Conservation (phyloP, 306 rosid species). For the Quercus wislizeni region DNA sequence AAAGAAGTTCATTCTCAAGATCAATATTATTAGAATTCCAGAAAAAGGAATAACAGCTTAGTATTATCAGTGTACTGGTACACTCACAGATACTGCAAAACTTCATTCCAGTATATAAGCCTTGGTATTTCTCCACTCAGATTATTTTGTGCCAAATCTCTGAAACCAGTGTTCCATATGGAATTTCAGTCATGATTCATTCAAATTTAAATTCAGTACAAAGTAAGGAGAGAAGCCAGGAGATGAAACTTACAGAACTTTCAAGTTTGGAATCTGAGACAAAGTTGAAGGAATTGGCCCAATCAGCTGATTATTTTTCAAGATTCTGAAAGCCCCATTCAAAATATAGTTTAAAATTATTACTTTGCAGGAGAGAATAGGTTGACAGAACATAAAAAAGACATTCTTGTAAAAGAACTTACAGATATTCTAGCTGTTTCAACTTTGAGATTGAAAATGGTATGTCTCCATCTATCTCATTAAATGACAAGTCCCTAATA, state of each 20-base stretch:
- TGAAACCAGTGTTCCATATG: conserved; percentile 20
- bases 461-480: conserved; percentile 83
- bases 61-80: not conserved
- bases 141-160: conserved; percentile 90
- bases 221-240: not conserved
- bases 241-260: conserved; percentile 65
- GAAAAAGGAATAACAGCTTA: not conserved
- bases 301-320: conserved; percentile 76
- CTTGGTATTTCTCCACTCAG: conserved; percentile 97
- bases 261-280: conserved; percentile 98
- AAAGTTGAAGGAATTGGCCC: conserved; percentile 96
- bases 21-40: not conserved
- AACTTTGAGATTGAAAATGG: conserved; percentile 92
- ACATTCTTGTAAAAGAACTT: conserved; percentile 36
- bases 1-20: not conserved
- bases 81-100: conserved; percentile 93
- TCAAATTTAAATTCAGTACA: not conserved
- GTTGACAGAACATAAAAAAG: not conserved
- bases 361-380: not conserved
- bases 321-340: conserved; percentile 40
- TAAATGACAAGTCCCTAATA: conserved; percentile 73
- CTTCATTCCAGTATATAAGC: conserved; percentile 98
- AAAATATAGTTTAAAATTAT: not conserved
- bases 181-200: conserved; percentile 4
- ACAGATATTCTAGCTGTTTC: conserved; percentile 82